Base-by-base conservation (phyloP, 2,329 filamentous ascomycete species). In the Clarireedia paspali region DNA sequence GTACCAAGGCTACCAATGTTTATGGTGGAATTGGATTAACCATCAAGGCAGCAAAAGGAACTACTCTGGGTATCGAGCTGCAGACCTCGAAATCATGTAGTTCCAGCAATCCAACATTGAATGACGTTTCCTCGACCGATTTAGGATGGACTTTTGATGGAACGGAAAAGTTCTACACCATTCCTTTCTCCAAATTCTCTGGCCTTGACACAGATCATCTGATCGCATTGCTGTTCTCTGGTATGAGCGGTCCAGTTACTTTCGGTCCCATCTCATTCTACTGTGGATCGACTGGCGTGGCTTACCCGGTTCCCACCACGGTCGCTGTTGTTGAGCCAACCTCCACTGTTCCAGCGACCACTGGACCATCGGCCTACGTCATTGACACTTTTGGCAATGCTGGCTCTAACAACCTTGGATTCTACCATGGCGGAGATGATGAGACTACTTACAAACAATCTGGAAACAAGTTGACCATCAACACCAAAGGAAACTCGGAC, bases 361-460 rank as follows among this genome's bases (percentile, higher is more conserved):
- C 70, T 12, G 74, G 77, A 20, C 75, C 75, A 26, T 72, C 75
- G 15, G 69, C 71, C 12, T 72, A 82, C 30, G 72, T 86, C 0
- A 80, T 88, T 56, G 85, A 88, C 69, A 76, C 75, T 3, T 88
- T 88, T 60, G 70, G 70, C 38, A 75, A 74, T 60, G 56, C 69
- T 2, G 70, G 75, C 58, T 74, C 70, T 26, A 88, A 88, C 64
- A 76, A 79, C 17, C 74, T 87, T 2, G 79, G 78, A 2, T 77
- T 81, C 68, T 88, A 82, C 78, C 84, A 87, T 67, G 84, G 85
- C 9, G 74, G 74, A n/a, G 82, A 84, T 47, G 83, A 87, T 57
- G 75, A 76, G 15, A 76, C 85, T 64, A 72, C 70, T 5, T 68
- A 80, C 24, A 77, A 75, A 12, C 79, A 79, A 62, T 72, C 73